phyloP scores from a whole-genome alignment of 768 basidiomycete species.

The Lactifluus pinguis region DNA sequence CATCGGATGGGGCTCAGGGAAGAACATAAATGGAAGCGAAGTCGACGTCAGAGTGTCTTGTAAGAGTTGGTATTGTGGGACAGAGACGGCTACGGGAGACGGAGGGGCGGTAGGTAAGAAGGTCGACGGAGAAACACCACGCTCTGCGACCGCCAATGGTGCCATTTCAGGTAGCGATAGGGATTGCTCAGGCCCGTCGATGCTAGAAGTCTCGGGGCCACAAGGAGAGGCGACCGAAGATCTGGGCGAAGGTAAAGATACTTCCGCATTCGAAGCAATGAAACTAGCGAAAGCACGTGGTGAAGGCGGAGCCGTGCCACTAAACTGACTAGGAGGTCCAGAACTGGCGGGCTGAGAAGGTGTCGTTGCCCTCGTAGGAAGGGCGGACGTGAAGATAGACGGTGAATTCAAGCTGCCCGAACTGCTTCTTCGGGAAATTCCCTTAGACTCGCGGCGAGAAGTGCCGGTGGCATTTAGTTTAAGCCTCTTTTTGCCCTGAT shows the following conservation, averaged over 20 bases:
- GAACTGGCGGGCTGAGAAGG: conserved; percentile 21
- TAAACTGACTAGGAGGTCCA: conserved; percentile 15
- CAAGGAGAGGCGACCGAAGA: conserved; percentile 8
- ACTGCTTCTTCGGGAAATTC: conserved; percentile 24
- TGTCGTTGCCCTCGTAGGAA: conserved; percentile 27
- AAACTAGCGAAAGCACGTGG: conserved; percentile 9
- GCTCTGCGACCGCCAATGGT: neutral
- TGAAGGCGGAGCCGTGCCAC: conserved; percentile 16
- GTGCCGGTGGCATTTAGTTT: conserved; percentile 62
- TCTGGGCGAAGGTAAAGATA: conserved; percentile 12
- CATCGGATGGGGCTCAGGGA: conserved; percentile 42
- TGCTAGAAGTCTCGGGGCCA: neutral
- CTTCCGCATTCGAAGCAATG: conserved; percentile 6
- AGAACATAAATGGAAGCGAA: conserved; percentile 36
- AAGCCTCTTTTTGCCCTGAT: conserved; percentile 44
- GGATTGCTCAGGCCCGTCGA: conserved; percentile 5
- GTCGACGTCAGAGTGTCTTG: conserved; percentile 14
- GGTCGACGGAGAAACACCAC: conserved; percentile 10
- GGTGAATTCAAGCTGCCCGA: conserved; percentile 26
- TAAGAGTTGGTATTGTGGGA: conserved; percentile 7
- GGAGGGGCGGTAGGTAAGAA: conserved; percentile 22
- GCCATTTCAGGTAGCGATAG: neutral
- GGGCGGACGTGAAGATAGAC: conserved; percentile 23
- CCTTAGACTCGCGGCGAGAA: conserved; percentile 25
- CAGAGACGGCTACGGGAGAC: conserved; percentile 17